phyloP scores from a whole-genome alignment of 2,329 filamentous ascomycete genomes.

The Clonostachys chloroleuca region DNA sequence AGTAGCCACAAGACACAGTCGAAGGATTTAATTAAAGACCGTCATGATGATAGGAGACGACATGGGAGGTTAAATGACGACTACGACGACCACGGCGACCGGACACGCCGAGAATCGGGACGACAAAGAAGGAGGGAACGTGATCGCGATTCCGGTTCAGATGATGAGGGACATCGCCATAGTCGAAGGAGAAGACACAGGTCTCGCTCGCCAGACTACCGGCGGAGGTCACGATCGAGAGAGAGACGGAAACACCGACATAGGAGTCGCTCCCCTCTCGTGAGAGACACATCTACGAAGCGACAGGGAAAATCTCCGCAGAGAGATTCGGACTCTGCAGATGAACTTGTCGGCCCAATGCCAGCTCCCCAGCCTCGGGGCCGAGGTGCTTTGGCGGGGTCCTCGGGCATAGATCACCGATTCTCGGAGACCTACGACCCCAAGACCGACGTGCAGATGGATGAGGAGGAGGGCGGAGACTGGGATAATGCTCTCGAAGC shows the following conservation, averaged over 20 bases:
- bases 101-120: background rate
- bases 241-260: slow-evolving; percentile 18
- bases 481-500: slow-evolving; percentile 81
- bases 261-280: slow-evolving; percentile 19
- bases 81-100: background rate
- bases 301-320: background rate
- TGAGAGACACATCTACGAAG: background rate
- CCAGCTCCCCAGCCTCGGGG: slow-evolving; percentile 56
- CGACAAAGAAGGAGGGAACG: background rate
- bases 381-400: slow-evolving; percentile 58
- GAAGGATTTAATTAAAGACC: slow-evolving; percentile 13
- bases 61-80: slow-evolving; percentile 14
- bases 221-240: slow-evolving; percentile 1
- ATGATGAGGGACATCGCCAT: background rate
- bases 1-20: background rate
- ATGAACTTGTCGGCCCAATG: slow-evolving; percentile 73
- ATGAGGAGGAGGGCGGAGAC: slow-evolving; percentile 48
- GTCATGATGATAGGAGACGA: slow-evolving; percentile 8
- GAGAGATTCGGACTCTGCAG: slow-evolving; percentile 62
- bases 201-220: slow-evolving; percentile 14
- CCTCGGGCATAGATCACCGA: slow-evolving; percentile 71
- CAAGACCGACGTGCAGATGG: slow-evolving; percentile 48
- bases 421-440: slow-evolving; percentile 67
- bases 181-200: slow-evolving; percentile 7
- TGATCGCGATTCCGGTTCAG: background rate